phyloP scores from a whole-genome alignment of 2,329 filamentous ascomycete species.

The Ilyonectria destructans region DNA sequence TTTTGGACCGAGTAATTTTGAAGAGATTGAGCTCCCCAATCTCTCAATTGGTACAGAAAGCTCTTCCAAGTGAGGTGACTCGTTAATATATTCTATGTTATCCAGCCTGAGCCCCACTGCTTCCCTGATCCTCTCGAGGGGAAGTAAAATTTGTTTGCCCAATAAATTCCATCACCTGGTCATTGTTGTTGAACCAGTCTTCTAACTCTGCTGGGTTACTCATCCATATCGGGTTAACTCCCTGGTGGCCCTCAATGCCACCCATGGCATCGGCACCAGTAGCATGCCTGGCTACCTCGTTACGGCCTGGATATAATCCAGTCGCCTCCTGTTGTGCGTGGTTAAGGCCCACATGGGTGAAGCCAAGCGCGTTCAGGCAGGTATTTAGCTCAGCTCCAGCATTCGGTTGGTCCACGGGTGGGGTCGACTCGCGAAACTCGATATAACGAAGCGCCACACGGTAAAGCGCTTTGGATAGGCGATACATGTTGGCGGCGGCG shows the following conservation, averaged over 20 bases:
- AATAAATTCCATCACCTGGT: not conserved
- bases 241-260: not conserved
- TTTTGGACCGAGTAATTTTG: no score
- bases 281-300: not conserved
- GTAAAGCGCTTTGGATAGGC: constrained; percentile 72
- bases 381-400: constrained; percentile 47
- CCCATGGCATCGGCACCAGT: not conserved
- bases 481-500: constrained; percentile 69
- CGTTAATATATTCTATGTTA: no score
- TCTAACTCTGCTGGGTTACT: not conserved
- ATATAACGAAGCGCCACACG: constrained; percentile 73
- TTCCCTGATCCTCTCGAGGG: not conserved
- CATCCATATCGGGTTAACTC: not conserved
- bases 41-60: no score
- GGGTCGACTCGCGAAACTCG: constrained; percentile 62
- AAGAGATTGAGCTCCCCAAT: no score
- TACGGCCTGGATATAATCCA: not conserved
- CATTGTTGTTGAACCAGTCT: not conserved
- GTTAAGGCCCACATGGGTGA: constrained; percentile 44
- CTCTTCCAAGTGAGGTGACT: no score
- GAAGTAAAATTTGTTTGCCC: not conserved
- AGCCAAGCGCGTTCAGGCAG: constrained; percentile 65
- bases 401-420: constrained; percentile 54
- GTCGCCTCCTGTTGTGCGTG: not conserved
- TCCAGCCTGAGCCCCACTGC: not conserved